Evolutionary conservation across 257 asterid species (phyloP).

Genomic region (Solanum pinnatisectum): DNA sequence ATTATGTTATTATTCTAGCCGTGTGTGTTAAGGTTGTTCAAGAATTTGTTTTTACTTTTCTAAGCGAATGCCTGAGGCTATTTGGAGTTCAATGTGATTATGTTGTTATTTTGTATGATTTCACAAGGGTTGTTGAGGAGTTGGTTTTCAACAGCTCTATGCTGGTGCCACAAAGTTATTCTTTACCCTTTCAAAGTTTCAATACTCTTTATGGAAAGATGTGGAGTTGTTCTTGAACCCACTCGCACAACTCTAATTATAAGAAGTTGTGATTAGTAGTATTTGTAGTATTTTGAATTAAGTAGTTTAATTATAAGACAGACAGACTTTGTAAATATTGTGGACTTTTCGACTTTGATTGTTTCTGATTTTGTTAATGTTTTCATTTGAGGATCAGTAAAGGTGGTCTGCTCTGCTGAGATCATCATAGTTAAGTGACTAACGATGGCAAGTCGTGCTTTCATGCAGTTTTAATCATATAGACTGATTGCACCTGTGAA

Average conservation of each 20-base stretch:
- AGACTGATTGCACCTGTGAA: not conserved
- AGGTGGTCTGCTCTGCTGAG: not conserved
- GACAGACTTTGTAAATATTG: not conserved
- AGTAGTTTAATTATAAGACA: not conserved
- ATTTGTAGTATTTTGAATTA: too few relatives aligned
- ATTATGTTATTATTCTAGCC: not conserved
- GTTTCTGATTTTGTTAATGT: not conserved
- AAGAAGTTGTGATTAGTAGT: too few relatives aligned
- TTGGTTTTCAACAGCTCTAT: not conserved
- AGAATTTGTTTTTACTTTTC: not conserved
- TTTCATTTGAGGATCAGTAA: not conserved
- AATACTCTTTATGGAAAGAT: not conserved
- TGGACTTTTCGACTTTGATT: not conserved
- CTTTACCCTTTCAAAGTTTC: too few relatives aligned
- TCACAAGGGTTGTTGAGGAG: not conserved
- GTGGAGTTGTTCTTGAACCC: not conserved
- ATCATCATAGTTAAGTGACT: too few relatives aligned
- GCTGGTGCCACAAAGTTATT: not conserved
- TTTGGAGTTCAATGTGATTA: not conserved
- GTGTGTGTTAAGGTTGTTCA: not conserved
- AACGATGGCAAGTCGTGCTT: not conserved
- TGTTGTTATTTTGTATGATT: not conserved
- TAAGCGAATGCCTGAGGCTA: not conserved
- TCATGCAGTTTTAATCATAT: not conserved
- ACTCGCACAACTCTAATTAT: not conserved